A percentile compares a stretch with the other conserved stretches of the same genome.
phyloP scores from a whole-genome alignment of 106 monocot genomes.

The Amphibolis antarctica region DNA sequence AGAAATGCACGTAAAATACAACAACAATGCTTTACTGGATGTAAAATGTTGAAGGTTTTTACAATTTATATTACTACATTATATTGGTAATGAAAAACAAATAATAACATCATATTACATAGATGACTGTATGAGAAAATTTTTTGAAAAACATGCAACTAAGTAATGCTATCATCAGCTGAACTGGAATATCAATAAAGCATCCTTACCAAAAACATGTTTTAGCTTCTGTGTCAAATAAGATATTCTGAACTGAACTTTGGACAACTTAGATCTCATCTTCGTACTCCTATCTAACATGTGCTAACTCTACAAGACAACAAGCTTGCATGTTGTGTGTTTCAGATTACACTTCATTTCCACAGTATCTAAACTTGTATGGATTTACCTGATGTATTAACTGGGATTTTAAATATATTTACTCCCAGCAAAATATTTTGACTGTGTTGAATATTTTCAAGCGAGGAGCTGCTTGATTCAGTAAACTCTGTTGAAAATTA shows the following conservation, averaged over 20 bases:
- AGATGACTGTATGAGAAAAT: no score
- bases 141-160: no score
- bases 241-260: slow-evolving; percentile 74
- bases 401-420: slow-evolving; percentile 80
- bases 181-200: background rate
- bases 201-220: slow-evolving; percentile 74
- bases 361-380: background rate
- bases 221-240: slow-evolving; percentile 64
- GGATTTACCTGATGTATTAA: slow-evolving; percentile 67
- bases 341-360: background rate
- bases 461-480: slow-evolving; percentile 34
- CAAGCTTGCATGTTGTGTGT: background rate
- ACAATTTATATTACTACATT: background rate
- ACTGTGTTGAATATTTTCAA: slow-evolving; percentile 67
- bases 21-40: background rate
- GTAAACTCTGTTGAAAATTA: slow-evolving; percentile 29
- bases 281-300: slow-evolving; percentile 79
- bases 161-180: no score
- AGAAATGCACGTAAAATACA: background rate
- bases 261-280: slow-evolving; percentile 85
- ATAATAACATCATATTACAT: no score
- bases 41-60: background rate
- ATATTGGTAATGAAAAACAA: background rate
- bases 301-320: slow-evolving; percentile 45
- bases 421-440: slow-evolving; percentile 57